Base-by-base conservation (phyloP, 176 grass and related monocot species). In the Coix lacrymajobi region DNA sequence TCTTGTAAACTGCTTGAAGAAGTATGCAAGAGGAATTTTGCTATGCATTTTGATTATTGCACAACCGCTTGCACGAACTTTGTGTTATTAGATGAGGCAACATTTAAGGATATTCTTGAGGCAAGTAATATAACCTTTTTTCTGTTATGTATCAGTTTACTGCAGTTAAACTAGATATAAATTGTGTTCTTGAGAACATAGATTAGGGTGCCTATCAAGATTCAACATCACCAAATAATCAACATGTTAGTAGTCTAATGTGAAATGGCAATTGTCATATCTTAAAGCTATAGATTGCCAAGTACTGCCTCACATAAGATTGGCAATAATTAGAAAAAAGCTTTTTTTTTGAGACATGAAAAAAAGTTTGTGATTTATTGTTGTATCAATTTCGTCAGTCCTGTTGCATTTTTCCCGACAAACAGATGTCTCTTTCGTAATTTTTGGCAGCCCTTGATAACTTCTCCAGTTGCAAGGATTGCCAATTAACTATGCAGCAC, bases 1-100 rank as follows among this genome's bases (percentile, higher is more conserved):
- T 95, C 96, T 84, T 98, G 92, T 89, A 98, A 98, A 80, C 28
- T 91, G 85, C 88, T 98, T 83, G 89, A 91, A 86, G 96, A 95
- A 89, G 71, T 84, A 25, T 98, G 92, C 92, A 98, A 93, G 86
- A 92, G 83, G 68, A 92, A 90, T 76, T 95, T 95, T 77, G 88
- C 96, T 61, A 90, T 46, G 32, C 96, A 98, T 71, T 98, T 98
- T 84, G 92, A 98, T 91, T 98, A 98, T 86, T 95, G 92, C 80
- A 95, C 96, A 62, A 93, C 92, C 86, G 90, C 90, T 64, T 93
- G 88, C 87, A 82, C 64, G 54, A 86, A 93, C 81, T 98, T 98
- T 84, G 86, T 98, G 60, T 76, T 89, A 66, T 91, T 98, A 84
- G 96, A 98, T 86, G 96, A 98, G 87, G 62, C 81, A 74, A 90